These are phyloP conservation scores for Fusarium ambrosium DNA, from an alignment of 2,329 filamentous ascomycete species.

Conservation along the genomic window DNA sequence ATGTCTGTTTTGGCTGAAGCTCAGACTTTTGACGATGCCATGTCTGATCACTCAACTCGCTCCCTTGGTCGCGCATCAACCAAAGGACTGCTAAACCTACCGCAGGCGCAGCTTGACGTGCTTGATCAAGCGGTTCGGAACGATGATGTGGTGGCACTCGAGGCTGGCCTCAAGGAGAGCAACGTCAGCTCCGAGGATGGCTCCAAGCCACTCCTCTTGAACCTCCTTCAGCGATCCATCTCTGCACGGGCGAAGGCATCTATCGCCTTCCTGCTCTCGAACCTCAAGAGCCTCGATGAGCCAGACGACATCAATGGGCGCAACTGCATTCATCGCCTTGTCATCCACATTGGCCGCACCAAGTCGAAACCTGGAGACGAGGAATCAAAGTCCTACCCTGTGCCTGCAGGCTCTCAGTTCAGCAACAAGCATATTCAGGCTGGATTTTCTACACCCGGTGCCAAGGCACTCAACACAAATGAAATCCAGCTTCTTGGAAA, in stretches of 20 bases:
- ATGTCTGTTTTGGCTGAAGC: slow-evolving; percentile 84
- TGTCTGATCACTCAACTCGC: slow-evolving; percentile 79
- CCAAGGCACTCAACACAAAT: slow-evolving; percentile 73
- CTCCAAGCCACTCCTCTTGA: slow-evolving; percentile 79
- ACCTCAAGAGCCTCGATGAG: slow-evolving; percentile 82
- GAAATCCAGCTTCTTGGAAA: slow-evolving; percentile 76
- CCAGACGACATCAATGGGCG: slow-evolving; percentile 93
- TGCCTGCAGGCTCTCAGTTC: slow-evolving; percentile 66
- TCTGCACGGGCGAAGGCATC: slow-evolving; percentile 76
- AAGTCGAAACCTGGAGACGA: slow-evolving; percentile 64
- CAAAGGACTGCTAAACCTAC: slow-evolving; percentile 79
- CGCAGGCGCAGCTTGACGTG: slow-evolving; percentile 75
- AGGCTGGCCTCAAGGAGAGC: slow-evolving; percentile 69
- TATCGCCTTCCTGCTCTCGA: slow-evolving; percentile 77
- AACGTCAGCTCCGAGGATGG: slow-evolving; percentile 57
- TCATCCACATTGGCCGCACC: slow-evolving; percentile 92
- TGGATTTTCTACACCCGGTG: slow-evolving; percentile 74
- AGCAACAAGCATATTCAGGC: slow-evolving; percentile 83
- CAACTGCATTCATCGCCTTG: slow-evolving; percentile 91
- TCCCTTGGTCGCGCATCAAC: slow-evolving; percentile 84
- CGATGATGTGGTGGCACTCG: slow-evolving; percentile 72
- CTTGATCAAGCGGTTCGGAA: slow-evolving; percentile 79
- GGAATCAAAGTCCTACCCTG: slow-evolving; percentile 64
- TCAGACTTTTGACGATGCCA: slow-evolving; percentile 81
- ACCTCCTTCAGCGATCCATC: slow-evolving; percentile 83